Evolutionary conservation across 2,329 filamentous ascomycete species (phyloP), one percentile per base, ranked within the genome.

Genomic region (Phaeosphaeria sp.): DNA sequence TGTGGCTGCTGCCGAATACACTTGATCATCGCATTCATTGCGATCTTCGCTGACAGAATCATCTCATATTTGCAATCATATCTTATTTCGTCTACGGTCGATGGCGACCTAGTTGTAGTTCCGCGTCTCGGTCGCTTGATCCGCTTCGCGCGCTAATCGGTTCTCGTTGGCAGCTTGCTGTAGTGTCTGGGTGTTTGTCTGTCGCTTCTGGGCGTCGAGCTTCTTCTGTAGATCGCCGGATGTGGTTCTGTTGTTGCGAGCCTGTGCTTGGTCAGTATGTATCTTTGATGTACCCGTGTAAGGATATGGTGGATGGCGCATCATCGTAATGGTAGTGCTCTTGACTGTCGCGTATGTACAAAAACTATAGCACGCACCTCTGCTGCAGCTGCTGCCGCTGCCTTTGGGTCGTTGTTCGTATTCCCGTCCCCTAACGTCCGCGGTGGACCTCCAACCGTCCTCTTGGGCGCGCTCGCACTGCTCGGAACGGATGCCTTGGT

Each of bases 311-410:
- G 25, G 11, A 30, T 11, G 25, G 25, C 60, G 60, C 40, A 60
- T 65, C 48, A 56, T 63, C 60, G 62, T 68, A 18, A 59, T 45
- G 33, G 43, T 46, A 25, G 42, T 22, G 27, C 40, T 49, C 42
- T 49, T 47, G 18, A n/a, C 44, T 8, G 40, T 20, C 52, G 39
- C 40, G 51, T 51, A n/a, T 43, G 21, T 1, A 15, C n/a, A 7
- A 49, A 55, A 36, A 49, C 15, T 47, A 18, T 25, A 44, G 22
- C 64, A 80, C 87, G 74, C 77, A 96, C 93, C 88, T 96, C 91
- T 59, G 93, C 93, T 51, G 93, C 93, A 64, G 87, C 86, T 0
- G 92, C 92, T 3, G 93, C 93, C 59, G 87, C 91, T 54, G 82
- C 83, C 57, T 89, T 84, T 33, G 92, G 89, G 73, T 93, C 89